Evolutionary conservation across 345 rosid species (phyloP).

Genomic region (Hibiscus tridactylites): DNA sequence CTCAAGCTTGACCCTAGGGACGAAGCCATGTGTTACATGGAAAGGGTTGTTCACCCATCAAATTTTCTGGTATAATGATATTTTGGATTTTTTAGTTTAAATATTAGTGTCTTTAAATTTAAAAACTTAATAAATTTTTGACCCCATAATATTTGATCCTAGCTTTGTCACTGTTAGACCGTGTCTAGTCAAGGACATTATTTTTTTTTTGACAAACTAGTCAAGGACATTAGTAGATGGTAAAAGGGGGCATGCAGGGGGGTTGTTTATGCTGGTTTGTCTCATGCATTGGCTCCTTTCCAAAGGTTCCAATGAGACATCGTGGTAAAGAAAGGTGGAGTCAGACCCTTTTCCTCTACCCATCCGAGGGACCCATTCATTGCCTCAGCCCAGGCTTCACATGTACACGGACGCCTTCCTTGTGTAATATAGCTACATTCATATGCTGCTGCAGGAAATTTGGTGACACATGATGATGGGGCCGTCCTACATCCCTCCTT

Average conservation of each 20-base stretch:
- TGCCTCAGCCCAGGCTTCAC: background rate
- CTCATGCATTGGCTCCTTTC: conserved; percentile 22
- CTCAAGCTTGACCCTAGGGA: no score
- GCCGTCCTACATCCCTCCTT: background rate
- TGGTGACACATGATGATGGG: conserved; percentile 9
- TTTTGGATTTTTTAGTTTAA: no score
- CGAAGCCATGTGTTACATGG: no score
- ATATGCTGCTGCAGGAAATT: conserved; percentile 28
- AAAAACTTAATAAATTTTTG: no score
- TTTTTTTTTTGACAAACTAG: no score
- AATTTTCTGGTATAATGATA: no score
- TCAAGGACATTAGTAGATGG: no score
- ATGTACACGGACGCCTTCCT: background rate
- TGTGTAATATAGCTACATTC: background rate
- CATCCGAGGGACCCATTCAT: background rate
- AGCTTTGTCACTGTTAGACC: no score
- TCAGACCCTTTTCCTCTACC: background rate
- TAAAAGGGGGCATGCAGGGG: background rate
- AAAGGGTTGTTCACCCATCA: no score
- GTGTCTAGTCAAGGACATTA: no score
- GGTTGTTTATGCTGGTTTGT: conserved; percentile 25
- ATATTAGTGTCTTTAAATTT: no score
- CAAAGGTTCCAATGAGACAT: background rate
- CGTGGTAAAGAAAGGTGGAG: background rate
- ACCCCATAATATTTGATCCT: no score